A percentile compares a stretch with the other conserved stretches of the same genome.
phyloP scores from a whole-genome alignment of 768 basidiomycete species.

The Candolleomyces eurysporus region DNA sequence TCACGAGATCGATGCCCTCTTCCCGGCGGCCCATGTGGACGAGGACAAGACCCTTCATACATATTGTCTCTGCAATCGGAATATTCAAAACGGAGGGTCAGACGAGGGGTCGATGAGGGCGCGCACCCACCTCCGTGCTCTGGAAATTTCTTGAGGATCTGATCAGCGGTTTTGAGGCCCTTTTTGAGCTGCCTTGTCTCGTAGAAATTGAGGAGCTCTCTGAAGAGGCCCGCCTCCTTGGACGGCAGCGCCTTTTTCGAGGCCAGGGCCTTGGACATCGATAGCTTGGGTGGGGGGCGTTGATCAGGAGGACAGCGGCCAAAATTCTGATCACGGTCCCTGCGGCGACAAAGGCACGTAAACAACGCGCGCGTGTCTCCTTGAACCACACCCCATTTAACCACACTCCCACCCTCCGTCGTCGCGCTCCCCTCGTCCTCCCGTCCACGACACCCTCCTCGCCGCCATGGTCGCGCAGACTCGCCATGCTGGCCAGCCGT shows the following conservation, averaged over 20 bases:
- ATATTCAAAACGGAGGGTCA: slow-evolving; percentile 1
- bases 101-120: background rate
- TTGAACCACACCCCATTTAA: background rate
- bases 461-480: slow-evolving; percentile 69
- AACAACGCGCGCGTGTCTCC: slow-evolving; percentile 40
- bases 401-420: background rate
- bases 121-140: slow-evolving; percentile 84
- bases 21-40: slow-evolving; percentile 78
- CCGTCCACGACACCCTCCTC: slow-evolving; percentile 15
- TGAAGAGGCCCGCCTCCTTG: slow-evolving; percentile 85
- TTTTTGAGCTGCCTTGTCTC: slow-evolving; percentile 88
- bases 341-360: slow-evolving; percentile 26
- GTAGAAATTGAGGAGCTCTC: slow-evolving; percentile 82
- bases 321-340: background rate
- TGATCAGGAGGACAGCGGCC: slow-evolving; percentile 9
- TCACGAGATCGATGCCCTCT: slow-evolving; percentile 79
- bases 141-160: slow-evolving; percentile 92
- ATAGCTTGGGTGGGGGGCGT: slow-evolving; percentile 4
- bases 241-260: slow-evolving; percentile 64
- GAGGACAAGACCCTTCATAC: slow-evolving; percentile 92
- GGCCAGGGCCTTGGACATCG: slow-evolving; percentile 36
- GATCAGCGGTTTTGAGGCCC: slow-evolving; percentile 86
- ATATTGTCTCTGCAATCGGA: slow-evolving; percentile 72
- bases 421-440: slow-evolving; percentile 15
- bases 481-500: slow-evolving; percentile 50